Evolutionary conservation across 2,329 filamentous ascomycete genomes (phyloP).

Genomic region (Aspergillaceae sp.): DNA sequence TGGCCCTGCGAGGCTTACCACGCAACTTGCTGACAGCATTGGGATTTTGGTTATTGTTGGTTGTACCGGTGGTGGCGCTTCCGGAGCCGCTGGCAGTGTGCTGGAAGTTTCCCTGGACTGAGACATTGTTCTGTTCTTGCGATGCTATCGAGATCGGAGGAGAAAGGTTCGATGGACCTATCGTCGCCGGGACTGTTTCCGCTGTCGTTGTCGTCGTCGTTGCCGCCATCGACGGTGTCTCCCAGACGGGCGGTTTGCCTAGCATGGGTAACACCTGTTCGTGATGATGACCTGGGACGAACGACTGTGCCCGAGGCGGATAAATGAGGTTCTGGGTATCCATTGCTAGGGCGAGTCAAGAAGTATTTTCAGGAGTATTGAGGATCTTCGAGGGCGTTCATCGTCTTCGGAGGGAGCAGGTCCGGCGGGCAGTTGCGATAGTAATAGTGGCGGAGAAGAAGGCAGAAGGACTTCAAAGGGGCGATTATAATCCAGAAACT

Average conservation of each 20-base stretch:
- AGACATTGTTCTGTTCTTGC: neutral
- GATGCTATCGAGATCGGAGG: neutral
- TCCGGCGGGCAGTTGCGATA: no score
- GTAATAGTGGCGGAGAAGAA: no score
- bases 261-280: slow-evolving; percentile 24
- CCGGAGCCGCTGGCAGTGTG: slow-evolving; percentile 3
- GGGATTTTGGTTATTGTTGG: neutral
- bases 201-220: no score
- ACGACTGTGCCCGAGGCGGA: slow-evolving; percentile 9
- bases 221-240: neutral
- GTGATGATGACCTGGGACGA: slow-evolving; percentile 9
- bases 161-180: neutral
- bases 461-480: no score
- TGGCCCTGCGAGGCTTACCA: slow-evolving; percentile 24
- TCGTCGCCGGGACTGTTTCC: no score
- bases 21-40: slow-evolving; percentile 23
- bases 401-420: no score
- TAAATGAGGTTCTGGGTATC: slow-evolving; percentile 21
- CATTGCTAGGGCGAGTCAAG: slow-evolving; percentile 11
- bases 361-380: no score
- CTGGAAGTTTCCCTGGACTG: neutral
- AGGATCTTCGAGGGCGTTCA: no score
- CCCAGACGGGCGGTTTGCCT: slow-evolving; percentile 15
- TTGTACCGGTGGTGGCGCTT: slow-evolving; percentile 1
- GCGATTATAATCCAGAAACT: no score